Evolutionary conservation across 75 land plant genomes (phyloP).

Genomic region (Chamaecyparis obtusa): DNA sequence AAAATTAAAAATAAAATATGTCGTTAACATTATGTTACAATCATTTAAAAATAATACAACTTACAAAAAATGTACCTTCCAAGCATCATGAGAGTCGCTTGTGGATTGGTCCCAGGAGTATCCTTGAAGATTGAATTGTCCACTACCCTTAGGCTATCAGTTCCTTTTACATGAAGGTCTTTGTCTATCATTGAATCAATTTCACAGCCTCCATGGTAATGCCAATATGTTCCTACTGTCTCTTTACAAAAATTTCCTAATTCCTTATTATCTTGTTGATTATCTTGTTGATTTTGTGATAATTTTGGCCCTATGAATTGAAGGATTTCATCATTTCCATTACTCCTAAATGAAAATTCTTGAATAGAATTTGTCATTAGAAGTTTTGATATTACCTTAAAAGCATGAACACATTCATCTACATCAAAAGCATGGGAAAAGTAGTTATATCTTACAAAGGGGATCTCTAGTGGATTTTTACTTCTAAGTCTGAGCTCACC

Average conservation of each 20-base stretch:
- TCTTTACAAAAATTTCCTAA: slow-evolving; percentile 53
- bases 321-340: neutral
- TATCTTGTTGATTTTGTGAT: slow-evolving; percentile 20
- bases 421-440: slow-evolving; percentile 46
- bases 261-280: slow-evolving; percentile 15
- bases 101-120: slow-evolving; percentile 71
- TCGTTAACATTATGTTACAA: neutral
- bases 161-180: slow-evolving; percentile 44
- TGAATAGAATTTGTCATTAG: slow-evolving; percentile 44
- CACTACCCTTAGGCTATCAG: slow-evolving; percentile 45
- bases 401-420: slow-evolving; percentile 50
- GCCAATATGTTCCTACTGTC: slow-evolving; percentile 59
- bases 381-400: slow-evolving; percentile 28
- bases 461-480: neutral
- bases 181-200: slow-evolving; percentile 40
- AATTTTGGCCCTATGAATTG: slow-evolving; percentile 14
- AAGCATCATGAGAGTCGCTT: slow-evolving; percentile 80
- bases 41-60: too few species aligned
- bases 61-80: slow-evolving; percentile 37
- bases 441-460: neutral
- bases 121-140: slow-evolving; percentile 54
- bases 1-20: too few species aligned
- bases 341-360: slow-evolving; percentile 21
- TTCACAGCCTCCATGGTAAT: slow-evolving; percentile 65
- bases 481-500: neutral